Conservation (phyloP, 2,329 filamentous ascomycete species). For the Pseudomassariella vexata region DNA sequence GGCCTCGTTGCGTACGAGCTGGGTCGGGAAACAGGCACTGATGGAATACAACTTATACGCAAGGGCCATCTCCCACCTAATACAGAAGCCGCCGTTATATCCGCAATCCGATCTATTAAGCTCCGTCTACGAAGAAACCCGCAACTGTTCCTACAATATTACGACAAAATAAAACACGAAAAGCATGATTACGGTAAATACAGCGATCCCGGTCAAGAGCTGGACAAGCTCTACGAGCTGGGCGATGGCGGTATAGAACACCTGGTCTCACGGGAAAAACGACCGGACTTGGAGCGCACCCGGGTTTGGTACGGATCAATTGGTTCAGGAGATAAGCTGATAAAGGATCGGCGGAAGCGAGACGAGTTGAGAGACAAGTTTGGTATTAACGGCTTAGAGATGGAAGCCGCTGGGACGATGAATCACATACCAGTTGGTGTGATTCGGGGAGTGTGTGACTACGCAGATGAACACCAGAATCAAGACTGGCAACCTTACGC, state of each 20-base stretch:
- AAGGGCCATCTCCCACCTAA: conserved; percentile 17
- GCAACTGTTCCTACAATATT: conserved; percentile 14
- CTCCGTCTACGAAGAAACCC: conserved; percentile 14
- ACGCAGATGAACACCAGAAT: conserved; percentile 26
- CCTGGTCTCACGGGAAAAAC: conserved; percentile 9
- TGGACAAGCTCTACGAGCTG: conserved; percentile 17
- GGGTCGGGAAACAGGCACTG: conserved; percentile 24
- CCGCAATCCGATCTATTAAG: conserved; percentile 28
- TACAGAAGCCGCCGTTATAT: conserved; percentile 25
- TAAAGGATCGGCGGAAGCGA: conserved; percentile 17
- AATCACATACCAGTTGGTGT: conserved; percentile 25
- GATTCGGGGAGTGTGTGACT: conserved; percentile 27
- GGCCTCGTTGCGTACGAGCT: conserved; percentile 26
- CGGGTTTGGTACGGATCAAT: conserved; percentile 27
- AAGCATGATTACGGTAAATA: conserved; percentile 19
- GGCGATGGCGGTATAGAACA: background rate
- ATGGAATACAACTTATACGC: conserved; percentile 20
- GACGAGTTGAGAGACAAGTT: conserved; percentile 19
- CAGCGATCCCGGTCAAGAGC: conserved; percentile 19
- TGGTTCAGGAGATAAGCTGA: conserved; percentile 25
- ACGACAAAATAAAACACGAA: conserved; percentile 16
- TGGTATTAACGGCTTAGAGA: conserved; percentile 25
- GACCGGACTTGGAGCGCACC: conserved; percentile 16
- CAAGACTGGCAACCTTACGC: conserved; percentile 29
- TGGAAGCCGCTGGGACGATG: conserved; percentile 26